Percentiles rank a stretch among this genome's conserved stretches.
Evolutionary conservation across 805 yeast genomes (phyloP).

Genomic region (Yamadazyma laniorum): DNA sequence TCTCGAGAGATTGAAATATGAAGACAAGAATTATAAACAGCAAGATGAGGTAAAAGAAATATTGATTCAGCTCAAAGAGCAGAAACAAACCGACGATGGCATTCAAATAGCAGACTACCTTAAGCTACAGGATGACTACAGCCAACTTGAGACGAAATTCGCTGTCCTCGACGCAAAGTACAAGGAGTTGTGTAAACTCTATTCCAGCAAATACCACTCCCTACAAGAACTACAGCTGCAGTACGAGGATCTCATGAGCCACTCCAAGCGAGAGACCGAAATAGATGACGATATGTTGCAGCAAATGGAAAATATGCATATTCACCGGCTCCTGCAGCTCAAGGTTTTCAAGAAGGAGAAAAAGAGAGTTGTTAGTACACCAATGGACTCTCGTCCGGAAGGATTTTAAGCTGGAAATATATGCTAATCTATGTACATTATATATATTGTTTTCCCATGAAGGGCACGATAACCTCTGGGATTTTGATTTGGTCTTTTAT

Average conservation of each 20-base stretch:
- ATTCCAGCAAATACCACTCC: constrained; percentile 8
- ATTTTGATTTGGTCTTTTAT: constrained; percentile 50
- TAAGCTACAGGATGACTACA: background rate
- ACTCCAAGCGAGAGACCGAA: background rate
- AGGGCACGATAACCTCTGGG: constrained; percentile 67
- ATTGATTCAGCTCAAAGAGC: background rate
- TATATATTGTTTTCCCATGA: constrained; percentile 56
- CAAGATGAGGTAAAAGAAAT: constrained; percentile 3
- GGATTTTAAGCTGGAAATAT: background rate
- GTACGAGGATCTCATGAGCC: constrained; percentile 7
- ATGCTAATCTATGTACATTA: constrained; percentile 7
- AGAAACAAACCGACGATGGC: background rate
- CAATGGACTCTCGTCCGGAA: no score
- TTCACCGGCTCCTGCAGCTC: constrained; percentile 9
- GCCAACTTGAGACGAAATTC: background rate
- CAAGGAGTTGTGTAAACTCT: constrained; percentile 8
- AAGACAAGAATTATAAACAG: constrained; percentile 5
- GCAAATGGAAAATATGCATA: constrained; percentile 13
- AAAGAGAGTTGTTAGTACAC: constrained; percentile 31
- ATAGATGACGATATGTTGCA: background rate
- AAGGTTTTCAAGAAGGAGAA: constrained; percentile 2
- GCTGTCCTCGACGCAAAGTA: constrained; percentile 18
- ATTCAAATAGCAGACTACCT: background rate
- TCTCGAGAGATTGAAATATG: constrained; percentile 2
- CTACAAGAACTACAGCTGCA: constrained; percentile 7